Evolutionary conservation across 495 filamentous ascomycete species (phyloP), one percentile per base, ranked within the genome.

Genomic region (Trichocladium uniseriatum): DNA sequence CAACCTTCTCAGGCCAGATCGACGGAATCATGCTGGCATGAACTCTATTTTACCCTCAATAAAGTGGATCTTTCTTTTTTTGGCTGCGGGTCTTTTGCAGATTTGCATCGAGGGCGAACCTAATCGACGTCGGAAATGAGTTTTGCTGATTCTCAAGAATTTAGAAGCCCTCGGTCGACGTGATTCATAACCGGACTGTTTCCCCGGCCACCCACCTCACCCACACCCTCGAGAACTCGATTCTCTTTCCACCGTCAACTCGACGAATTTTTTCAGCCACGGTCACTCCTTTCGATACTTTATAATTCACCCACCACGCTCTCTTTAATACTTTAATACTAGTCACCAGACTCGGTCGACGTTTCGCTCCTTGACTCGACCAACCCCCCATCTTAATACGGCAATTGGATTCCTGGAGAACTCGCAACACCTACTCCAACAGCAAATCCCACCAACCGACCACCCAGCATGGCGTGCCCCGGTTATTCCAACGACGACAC

Each of bases 401-500:
- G 13, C 44, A 41, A 41, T 28, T 55, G 58, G 53, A 55, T 73
- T 75, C 70, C 72, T 68, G 70, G 71, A 69, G 72, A 74, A 73
- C 69, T 71, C 69, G 69, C 63, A 60, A 53, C 51, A 45, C 53
- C 52, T 55, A 43, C 43, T 51, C 54, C 51, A 34, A 50, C 42
- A 19, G 22, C 32, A 32, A 0, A 45, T 13, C 29, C 38, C 35
- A 58, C 36, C 38, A 18, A 39, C 42, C 29, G 47, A 57, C 48
- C 43, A 35, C 41, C 68, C 77, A 83, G 63, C 62, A 96, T 95
- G 90, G 86, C 84, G 53, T 86, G 79, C 71, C 70, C 60, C 41
- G 49, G 22, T 29, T 69, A 79, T 48, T 69, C 69, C 44, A 58
- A 61, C 38, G 74, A 80, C 61, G 68, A 64, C 65, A 85, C 77